phyloP scores from a whole-genome alignment of 1,139 yeast genomes.

The Geotrichum reessii region DNA sequence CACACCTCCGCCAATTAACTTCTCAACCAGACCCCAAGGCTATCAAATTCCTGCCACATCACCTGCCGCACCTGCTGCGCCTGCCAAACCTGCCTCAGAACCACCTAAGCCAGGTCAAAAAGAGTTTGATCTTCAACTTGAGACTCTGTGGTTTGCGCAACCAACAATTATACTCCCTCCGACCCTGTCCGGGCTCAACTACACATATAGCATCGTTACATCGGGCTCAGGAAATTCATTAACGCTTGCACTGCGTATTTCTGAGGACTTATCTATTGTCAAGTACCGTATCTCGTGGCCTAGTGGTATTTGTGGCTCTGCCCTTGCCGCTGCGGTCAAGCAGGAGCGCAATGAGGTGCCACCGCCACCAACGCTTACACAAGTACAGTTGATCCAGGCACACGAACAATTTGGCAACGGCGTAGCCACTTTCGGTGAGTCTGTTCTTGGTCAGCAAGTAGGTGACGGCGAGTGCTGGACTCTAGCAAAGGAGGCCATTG shows the following conservation, averaged over 20 bases:
- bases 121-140: conserved; percentile 27
- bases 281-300: conserved; percentile 49
- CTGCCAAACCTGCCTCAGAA: conserved; percentile 15
- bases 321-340: conserved; percentile 23
- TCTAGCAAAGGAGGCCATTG: conserved; percentile 58
- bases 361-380: conserved; percentile 47
- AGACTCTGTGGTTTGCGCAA: conserved; percentile 29
- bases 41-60: conserved; percentile 22
- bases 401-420: conserved; percentile 38
- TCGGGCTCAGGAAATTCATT: conserved; percentile 23
- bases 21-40: conserved; percentile 29
- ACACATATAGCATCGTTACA: conserved; percentile 20
- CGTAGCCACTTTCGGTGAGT: conserved; percentile 61
- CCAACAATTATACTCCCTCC: conserved; percentile 27
- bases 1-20: conserved; percentile 28
- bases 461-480: conserved; percentile 82
- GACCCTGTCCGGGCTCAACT: conserved; percentile 25
- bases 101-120: conserved; percentile 19
- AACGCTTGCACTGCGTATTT: conserved; percentile 38
- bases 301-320: conserved; percentile 14
- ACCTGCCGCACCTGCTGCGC: conserved; percentile 12
- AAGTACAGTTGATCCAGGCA: conserved; percentile 35
- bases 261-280: conserved; percentile 47
- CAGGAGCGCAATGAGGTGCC: conserved; percentile 43
- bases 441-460: conserved; percentile 48